These are phyloP conservation scores for Mortierella sp. DNA, from an alignment of 371 early-diverging fungal species.

Conservation along the genomic window DNA sequence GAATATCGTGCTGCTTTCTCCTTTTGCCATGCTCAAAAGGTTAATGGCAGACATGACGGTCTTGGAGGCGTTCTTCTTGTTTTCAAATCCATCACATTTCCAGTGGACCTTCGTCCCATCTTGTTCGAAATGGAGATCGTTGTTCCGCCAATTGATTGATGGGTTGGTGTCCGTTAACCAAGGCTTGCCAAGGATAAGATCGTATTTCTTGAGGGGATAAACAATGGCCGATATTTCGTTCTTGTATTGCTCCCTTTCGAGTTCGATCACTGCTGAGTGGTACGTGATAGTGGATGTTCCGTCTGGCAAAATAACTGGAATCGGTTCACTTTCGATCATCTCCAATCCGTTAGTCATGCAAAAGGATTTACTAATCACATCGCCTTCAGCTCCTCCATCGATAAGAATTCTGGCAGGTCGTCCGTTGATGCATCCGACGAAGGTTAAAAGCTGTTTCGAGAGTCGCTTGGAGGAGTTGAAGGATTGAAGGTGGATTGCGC, in stretches of 20 bases:
- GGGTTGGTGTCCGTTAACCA: conserved; percentile 17
- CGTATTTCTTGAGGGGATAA: conserved; percentile 15
- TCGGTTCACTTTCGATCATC: conserved; percentile 9
- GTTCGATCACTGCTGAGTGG: too few species aligned
- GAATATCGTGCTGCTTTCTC: too few species aligned
- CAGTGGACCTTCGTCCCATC: background rate
- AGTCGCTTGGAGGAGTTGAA: too few species aligned
- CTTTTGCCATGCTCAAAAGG: too few species aligned
- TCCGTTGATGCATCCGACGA: conserved; percentile 6
- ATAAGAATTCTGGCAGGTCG: conserved; percentile 7
- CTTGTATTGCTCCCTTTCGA: too few species aligned
- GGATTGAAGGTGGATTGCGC: too few species aligned
- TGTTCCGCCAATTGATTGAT: conserved; percentile 12
- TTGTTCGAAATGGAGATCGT: background rate
- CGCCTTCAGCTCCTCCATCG: conserved; percentile 9
- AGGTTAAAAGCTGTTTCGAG: conserved; percentile 2
- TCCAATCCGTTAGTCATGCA: too few species aligned
- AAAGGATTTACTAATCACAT: conserved; percentile 13
- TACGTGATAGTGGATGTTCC: conserved; percentile 9
- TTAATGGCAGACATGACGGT: too few species aligned
- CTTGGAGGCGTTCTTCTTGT: too few species aligned
- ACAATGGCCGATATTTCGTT: conserved; percentile 10
- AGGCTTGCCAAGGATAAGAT: conserved; percentile 30
- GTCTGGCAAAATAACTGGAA: conserved; percentile 22
- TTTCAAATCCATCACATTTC: too few species aligned